Evolutionary conservation across 2,329 filamentous ascomycete species (phyloP).

Genomic region (Rhinocladiella mackenziei): DNA sequence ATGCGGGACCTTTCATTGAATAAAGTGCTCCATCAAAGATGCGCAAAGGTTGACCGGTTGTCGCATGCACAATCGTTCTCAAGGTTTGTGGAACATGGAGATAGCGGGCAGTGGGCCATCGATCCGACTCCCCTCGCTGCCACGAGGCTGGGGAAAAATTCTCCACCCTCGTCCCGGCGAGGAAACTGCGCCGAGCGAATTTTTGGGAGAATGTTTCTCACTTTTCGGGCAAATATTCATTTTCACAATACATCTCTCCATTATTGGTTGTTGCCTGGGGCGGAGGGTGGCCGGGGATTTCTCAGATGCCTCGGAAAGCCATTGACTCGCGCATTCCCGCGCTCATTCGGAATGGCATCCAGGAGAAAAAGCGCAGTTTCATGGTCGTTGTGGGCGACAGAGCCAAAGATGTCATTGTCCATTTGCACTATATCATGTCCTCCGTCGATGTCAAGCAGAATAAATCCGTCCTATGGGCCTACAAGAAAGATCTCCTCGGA

Average conservation of each 20-base stretch:
- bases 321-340: constrained; percentile 87
- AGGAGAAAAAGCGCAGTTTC: constrained; percentile 95
- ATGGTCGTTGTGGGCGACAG: constrained; percentile 94
- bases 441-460: constrained; percentile 87
- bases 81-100: background rate
- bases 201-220: constrained; percentile 15
- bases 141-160: background rate
- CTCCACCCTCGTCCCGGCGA: background rate
- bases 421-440: constrained; percentile 90
- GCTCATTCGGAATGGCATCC: constrained; percentile 84
- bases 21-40: background rate
- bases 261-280: constrained; percentile 1
- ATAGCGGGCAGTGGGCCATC: background rate
- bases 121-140: too few relatives aligned
- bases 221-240: constrained; percentile 2
- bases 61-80: too few relatives aligned
- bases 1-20: background rate
- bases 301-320: constrained; percentile 44
- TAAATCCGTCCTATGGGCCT: constrained; percentile 96
- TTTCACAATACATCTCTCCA: background rate
- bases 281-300: constrained; percentile 21
- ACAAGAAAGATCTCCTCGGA: constrained; percentile 94
- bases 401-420: constrained; percentile 93
- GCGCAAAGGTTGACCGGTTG: background rate
- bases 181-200: constrained; percentile 20